Percentiles rank a stretch among this genome's conserved stretches.
These are phyloP conservation scores for Neofusicoccum laricinum DNA, from an alignment of 2,329 filamentous ascomycete genomes.

Conservation along the genomic window DNA sequence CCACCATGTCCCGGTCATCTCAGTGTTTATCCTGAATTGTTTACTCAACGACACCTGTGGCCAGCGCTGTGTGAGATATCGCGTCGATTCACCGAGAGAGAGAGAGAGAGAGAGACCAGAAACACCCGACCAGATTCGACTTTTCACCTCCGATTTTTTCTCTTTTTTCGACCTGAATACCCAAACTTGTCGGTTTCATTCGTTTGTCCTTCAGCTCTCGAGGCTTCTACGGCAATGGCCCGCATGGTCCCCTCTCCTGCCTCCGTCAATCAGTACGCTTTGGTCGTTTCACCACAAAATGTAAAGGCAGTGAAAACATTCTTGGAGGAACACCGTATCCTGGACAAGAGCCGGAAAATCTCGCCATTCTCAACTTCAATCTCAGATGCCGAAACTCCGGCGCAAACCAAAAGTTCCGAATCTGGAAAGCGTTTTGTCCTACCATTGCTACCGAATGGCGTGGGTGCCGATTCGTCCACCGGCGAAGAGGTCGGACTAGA, in stretches of 20 bases:
- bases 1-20: too few species aligned
- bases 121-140: too few species aligned
- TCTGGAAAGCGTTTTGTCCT: background rate
- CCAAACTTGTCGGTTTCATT: too few species aligned
- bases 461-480: background rate
- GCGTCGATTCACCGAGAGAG: too few species aligned
- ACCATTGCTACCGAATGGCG: background rate
- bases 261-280: background rate
- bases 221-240: too few species aligned
- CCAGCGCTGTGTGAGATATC: too few species aligned
- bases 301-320: slow-evolving; percentile 40
- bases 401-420: background rate
- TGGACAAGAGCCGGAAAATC: slow-evolving; percentile 33
- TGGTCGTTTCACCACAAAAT: slow-evolving; percentile 30
- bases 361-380: background rate
- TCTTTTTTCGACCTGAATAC: too few species aligned
- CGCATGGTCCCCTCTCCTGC: background rate
- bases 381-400: too few species aligned
- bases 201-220: background rate
- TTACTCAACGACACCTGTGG: too few species aligned
- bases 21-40: too few species aligned
- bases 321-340: slow-evolving; percentile 29
- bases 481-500: background rate
- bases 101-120: too few species aligned
- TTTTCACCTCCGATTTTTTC: too few species aligned